Conservation (phyloP, 495 filamentous ascomycete genomes). For the Penicillium coprophilum region DNA sequence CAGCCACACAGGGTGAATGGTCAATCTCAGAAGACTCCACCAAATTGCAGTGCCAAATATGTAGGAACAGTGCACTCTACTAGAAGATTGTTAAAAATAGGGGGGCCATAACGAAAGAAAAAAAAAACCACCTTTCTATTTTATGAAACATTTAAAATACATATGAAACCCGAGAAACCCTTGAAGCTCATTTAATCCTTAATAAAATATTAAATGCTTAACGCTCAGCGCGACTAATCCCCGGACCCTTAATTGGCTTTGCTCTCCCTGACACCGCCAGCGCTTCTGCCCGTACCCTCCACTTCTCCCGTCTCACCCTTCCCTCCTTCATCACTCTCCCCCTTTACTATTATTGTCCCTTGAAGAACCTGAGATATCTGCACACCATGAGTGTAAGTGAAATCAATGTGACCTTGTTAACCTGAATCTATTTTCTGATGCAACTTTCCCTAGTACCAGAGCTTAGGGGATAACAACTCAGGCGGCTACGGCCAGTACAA, state of each 20-base stretch:
- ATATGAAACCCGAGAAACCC: neutral
- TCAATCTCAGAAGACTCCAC: conserved; percentile 4
- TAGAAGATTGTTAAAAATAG: neutral
- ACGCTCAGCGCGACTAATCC: neutral
- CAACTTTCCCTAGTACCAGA: conserved; percentile 30
- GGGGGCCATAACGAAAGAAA: too few species aligned
- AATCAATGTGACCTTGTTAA: neutral
- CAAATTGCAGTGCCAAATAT: neutral
- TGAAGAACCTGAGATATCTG: neutral
- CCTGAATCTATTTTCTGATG: neutral
- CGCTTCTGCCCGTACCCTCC: conserved; percentile 25
- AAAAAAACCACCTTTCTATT: neutral
- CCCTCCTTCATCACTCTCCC: conserved; percentile 19
- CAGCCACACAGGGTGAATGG: conserved; percentile 11
- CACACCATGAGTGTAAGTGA: conserved; percentile 41
- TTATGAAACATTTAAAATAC: neutral
- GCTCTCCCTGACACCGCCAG: conserved; percentile 19
- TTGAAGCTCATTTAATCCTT: neutral
- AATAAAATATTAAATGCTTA: neutral
- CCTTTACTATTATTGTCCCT: neutral
- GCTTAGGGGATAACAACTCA: conserved; percentile 32
- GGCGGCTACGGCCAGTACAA: conserved; percentile 63
- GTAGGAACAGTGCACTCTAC: conserved; percentile 3
- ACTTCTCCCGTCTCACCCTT: conserved; percentile 31
- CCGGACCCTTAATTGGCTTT: conserved; percentile 5